A percentile compares a stretch with the other conserved stretches of the same genome.
These are phyloP conservation scores for Xylaria sp. DNA, from an alignment of 2,329 filamentous ascomycete genomes.

Conservation along the genomic window DNA sequence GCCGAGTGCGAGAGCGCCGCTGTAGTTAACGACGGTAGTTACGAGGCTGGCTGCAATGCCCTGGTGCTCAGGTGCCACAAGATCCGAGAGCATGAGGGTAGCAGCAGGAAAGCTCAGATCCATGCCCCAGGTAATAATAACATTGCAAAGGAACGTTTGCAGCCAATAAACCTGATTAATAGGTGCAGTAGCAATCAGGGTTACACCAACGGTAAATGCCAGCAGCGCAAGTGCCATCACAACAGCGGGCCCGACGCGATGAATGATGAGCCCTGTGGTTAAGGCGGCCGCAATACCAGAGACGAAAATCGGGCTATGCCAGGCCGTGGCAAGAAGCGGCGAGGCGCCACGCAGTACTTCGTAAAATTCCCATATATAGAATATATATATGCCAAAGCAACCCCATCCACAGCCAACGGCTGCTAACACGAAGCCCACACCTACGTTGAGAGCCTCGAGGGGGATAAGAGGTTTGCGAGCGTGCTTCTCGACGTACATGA, in stretches of 20 bases:
- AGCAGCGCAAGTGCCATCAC: slow-evolving; percentile 42
- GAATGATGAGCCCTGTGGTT: slow-evolving; percentile 38
- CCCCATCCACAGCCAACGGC: slow-evolving; percentile 55
- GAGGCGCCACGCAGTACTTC: slow-evolving; percentile 45
- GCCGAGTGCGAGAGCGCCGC: slow-evolving; percentile 60
- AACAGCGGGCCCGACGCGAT: slow-evolving; percentile 40
- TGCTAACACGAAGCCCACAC: slow-evolving; percentile 55
- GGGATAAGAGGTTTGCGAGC: slow-evolving; percentile 58
- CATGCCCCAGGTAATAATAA: slow-evolving; percentile 59
- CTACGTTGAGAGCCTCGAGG: slow-evolving; percentile 51
- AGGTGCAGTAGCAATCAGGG: slow-evolving; percentile 46
- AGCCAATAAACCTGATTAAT: slow-evolving; percentile 60
- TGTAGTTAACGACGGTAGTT: slow-evolving; percentile 63
- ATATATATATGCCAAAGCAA: slow-evolving; percentile 53
- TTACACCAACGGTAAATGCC: slow-evolving; percentile 40
- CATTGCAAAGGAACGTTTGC: slow-evolving; percentile 55
- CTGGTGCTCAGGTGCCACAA: slow-evolving; percentile 41
- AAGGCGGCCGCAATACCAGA: slow-evolving; percentile 45
- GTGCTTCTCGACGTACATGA: slow-evolving; percentile 58
- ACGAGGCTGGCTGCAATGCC: slow-evolving; percentile 53
- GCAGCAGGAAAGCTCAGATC: slow-evolving; percentile 62
- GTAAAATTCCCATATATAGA: slow-evolving; percentile 51
- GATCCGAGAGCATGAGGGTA: slow-evolving; percentile 56
- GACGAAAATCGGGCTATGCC: slow-evolving; percentile 46
- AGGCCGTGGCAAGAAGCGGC: slow-evolving; percentile 47